phyloP scores from a whole-genome alignment of 805 yeast genomes.

The Yarrowia sp. region DNA sequence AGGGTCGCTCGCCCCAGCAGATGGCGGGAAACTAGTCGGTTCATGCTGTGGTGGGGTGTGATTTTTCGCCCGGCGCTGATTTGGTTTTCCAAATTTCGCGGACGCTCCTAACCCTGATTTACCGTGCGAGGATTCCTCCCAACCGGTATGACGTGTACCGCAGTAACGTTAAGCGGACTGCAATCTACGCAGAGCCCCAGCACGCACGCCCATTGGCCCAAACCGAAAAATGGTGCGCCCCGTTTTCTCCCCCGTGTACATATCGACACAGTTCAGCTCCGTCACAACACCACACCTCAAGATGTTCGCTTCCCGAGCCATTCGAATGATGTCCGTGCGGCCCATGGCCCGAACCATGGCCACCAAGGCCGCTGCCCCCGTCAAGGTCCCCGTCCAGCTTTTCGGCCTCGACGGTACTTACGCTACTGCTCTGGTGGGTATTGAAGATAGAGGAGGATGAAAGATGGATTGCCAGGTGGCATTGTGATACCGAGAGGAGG shows the following conservation, averaged over 20 bases:
- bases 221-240: conserved; percentile 23
- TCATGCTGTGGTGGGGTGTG: not conserved
- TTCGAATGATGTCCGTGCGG: conserved; percentile 27
- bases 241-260: conserved; percentile 24
- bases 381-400: conserved; percentile 87
- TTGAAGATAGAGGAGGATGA: conserved; percentile 14
- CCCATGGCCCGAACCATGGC: conserved; percentile 43
- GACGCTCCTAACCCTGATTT: not conserved
- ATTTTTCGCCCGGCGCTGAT: not conserved
- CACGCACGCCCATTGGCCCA: conserved; percentile 17
- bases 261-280: conserved; percentile 24
- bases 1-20: conserved; percentile 10
- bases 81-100: not conserved
- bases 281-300: conserved; percentile 25
- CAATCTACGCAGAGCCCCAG: not conserved
- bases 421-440: conserved; percentile 70
- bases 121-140: not conserved
- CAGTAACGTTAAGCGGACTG: not conserved
- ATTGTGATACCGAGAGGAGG: no score
- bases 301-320: conserved; percentile 27
- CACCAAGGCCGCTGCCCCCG: conserved; percentile 55
- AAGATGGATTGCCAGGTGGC: no score
- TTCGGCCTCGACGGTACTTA: conserved; percentile 96
- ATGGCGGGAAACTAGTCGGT: conserved; percentile 22
- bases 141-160: not conserved